These are phyloP conservation scores for Penicillium frequentans DNA, from an alignment of 2,329 filamentous ascomycete species.

Conservation along the genomic window DNA sequence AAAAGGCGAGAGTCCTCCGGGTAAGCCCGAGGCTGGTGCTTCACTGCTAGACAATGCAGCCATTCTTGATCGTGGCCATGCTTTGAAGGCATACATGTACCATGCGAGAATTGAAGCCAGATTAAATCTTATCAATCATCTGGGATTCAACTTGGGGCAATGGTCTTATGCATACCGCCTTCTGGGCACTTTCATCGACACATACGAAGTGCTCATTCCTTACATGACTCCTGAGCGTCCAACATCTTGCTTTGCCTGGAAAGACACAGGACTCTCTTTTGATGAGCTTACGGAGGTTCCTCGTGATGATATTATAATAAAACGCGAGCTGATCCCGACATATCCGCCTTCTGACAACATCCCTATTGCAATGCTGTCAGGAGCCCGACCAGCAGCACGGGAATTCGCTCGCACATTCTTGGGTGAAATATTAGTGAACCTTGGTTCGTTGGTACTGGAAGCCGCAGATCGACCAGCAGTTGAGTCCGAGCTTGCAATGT, in stretches of 20 bases:
- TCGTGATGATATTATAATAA: background rate
- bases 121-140: slow-evolving; percentile 40
- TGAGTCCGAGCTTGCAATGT: slow-evolving; percentile 43
- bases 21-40: background rate
- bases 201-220: slow-evolving; percentile 27
- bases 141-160: slow-evolving; percentile 41
- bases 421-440: slow-evolving; percentile 40
- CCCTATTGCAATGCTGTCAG: slow-evolving; percentile 24
- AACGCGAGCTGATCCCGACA: background rate
- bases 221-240: slow-evolving; percentile 13
- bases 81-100: slow-evolving; percentile 33
- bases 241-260: slow-evolving; percentile 13
- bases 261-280: slow-evolving; percentile 23
- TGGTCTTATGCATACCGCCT: slow-evolving; percentile 43
- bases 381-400: slow-evolving; percentile 22
- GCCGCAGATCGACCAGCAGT: slow-evolving; percentile 37
- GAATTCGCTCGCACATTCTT: slow-evolving; percentile 28
- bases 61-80: slow-evolving; percentile 26
- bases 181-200: slow-evolving; percentile 40
- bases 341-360: slow-evolving; percentile 5
- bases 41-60: slow-evolving; percentile 15
- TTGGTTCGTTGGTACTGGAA: slow-evolving; percentile 43
- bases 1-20: background rate
- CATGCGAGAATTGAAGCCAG: slow-evolving; percentile 23
- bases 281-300: slow-evolving; percentile 28